phyloP scores from a whole-genome alignment of 306 rosid species.

The Corylus americana region DNA sequence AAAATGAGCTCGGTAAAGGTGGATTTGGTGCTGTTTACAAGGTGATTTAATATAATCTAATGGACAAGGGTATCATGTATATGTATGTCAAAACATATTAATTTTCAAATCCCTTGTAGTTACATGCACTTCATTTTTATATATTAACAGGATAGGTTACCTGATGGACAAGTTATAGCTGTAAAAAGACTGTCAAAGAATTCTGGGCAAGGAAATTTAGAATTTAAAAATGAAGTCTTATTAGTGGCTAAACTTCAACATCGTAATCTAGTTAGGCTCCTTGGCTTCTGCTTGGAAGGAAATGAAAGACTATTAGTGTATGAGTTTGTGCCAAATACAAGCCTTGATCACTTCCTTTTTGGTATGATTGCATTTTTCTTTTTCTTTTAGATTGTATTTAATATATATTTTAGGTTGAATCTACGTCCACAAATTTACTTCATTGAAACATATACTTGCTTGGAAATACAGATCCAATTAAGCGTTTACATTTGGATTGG shows the following conservation, averaged over 20 bases:
- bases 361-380: slow-evolving; percentile 33
- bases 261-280: no score
- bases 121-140: not conserved
- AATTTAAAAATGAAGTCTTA: no score
- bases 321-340: slow-evolving; percentile 50
- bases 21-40: slow-evolving; percentile 47
- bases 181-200: no score
- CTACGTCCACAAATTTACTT: not conserved
- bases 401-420: not conserved
- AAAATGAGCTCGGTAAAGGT: slow-evolving; percentile 43
- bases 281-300: no score
- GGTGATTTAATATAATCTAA: slow-evolving; percentile 21
- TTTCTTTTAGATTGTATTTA: slow-evolving; percentile 6
- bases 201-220: no score
- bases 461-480: slow-evolving; percentile 33
- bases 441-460: not conserved
- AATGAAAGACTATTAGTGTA: slow-evolving; percentile 43
- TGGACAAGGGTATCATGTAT: not conserved
- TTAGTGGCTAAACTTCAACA: no score
- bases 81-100: not conserved
- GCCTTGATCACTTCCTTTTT: slow-evolving; percentile 52
- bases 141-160: slow-evolving; percentile 34
- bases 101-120: not conserved
- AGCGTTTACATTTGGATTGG: slow-evolving; percentile 35
- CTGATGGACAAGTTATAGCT: slow-evolving; percentile 13